Evolutionary conservation across 352 stramenopile species (phyloP).

Genomic region (Globisporangium irregulare): DNA sequence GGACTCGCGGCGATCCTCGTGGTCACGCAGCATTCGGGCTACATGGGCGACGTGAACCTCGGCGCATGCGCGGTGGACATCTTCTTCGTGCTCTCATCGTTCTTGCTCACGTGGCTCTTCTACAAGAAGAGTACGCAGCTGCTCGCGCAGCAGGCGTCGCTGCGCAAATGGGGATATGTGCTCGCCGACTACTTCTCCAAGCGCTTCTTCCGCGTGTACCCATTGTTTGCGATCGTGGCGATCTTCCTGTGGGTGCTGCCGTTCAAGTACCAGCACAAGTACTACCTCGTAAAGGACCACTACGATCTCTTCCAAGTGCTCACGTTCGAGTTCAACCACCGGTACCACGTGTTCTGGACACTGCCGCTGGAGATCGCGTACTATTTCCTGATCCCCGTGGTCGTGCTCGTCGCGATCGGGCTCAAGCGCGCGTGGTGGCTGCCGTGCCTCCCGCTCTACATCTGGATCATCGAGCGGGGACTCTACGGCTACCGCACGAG

Average conservation of each 20-base stretch:
- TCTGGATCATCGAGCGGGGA: slow-evolving; percentile 22
- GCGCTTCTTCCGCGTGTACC: slow-evolving; percentile 58
- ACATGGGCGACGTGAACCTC: slow-evolving; percentile 14
- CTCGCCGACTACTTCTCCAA: slow-evolving; percentile 52
- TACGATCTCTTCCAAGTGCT: slow-evolving; percentile 38
- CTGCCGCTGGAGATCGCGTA: too few species aligned
- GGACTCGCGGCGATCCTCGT: slow-evolving; percentile 18
- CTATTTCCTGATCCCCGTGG: slow-evolving; percentile 36
- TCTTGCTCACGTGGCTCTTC: slow-evolving; percentile 24
- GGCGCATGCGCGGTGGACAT: slow-evolving; percentile 19
- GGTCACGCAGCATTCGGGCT: slow-evolving; percentile 21
- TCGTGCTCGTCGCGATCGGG: slow-evolving; percentile 19
- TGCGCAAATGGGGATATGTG: slow-evolving; percentile 13
- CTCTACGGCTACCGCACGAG: slow-evolving; percentile 19
- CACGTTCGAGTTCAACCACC: slow-evolving; percentile 26
- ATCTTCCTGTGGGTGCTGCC: slow-evolving; percentile 31
- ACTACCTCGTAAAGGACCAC: slow-evolving; percentile 29
- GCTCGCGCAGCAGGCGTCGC: slow-evolving; percentile 10
- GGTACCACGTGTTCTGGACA: slow-evolving; percentile 38
- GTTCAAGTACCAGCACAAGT: slow-evolving; percentile 23
- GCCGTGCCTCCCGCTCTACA: slow-evolving; percentile 16
- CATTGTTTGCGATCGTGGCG: slow-evolving; percentile 38
- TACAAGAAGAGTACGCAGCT: slow-evolving; percentile 20
- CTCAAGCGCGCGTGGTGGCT: slow-evolving; percentile 21
- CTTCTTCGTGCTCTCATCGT: too few species aligned